Evolutionary conservation across 73 alveolate species (phyloP).

Genomic region (Paramecium primaurelia): DNA sequence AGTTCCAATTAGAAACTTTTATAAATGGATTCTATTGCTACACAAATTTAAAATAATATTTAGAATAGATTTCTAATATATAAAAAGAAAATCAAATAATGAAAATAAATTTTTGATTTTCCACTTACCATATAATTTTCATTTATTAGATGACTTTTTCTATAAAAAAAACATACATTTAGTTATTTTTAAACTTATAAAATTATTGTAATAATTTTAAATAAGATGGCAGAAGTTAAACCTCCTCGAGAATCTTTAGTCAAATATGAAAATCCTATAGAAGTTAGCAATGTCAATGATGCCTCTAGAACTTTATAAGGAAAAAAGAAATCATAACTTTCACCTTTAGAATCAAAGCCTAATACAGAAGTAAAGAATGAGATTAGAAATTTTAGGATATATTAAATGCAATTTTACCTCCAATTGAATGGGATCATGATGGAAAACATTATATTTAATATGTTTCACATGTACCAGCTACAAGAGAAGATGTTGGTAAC

Average conservation of each 20-base stretch:
- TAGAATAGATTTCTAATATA: neutral
- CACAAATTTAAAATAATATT: neutral
- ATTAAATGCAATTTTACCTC: slow-evolving; percentile 89
- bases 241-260: slow-evolving; percentile 84
- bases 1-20: neutral
- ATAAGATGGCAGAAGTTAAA: slow-evolving; percentile 15
- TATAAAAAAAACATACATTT: neutral
- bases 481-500: slow-evolving; percentile 92
- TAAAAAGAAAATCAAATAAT: neutral
- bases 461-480: slow-evolving; percentile 88
- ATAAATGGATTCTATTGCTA: slow-evolving; percentile 1
- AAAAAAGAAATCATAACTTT: slow-evolving; percentile 81
- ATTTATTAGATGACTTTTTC: neutral
- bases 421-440: slow-evolving; percentile 92
- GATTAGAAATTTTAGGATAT: slow-evolving; percentile 61
- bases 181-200: neutral
- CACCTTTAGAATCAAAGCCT: slow-evolving; percentile 92
- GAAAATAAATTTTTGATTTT: neutral
- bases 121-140: neutral
- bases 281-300: slow-evolving; percentile 46
- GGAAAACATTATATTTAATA: slow-evolving; percentile 92
- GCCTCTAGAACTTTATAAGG: neutral
- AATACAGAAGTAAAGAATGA: slow-evolving; percentile 68
- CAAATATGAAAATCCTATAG: slow-evolving; percentile 79
- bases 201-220: neutral